Conservation (phyloP, 108 stramenopile species). For the Fragilariopsis cylindrus region DNA sequence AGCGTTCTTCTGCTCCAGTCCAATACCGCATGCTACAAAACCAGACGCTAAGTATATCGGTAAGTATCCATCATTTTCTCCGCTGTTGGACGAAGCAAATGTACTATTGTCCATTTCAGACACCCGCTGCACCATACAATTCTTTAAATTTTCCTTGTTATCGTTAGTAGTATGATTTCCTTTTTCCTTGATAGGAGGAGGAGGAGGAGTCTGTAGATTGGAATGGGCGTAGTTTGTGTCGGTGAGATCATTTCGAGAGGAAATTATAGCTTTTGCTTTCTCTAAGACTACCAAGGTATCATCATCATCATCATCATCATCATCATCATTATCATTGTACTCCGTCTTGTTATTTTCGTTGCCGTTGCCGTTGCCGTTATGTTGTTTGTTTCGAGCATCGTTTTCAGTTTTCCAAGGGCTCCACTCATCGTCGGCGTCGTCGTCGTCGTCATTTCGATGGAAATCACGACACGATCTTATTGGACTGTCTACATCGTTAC, state of each 20-base stretch:
- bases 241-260: neutral
- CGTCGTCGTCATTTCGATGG: neutral
- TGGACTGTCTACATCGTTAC: neutral
- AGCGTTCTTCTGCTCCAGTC: neutral
- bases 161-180: neutral
- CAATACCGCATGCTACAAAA: neutral
- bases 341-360: neutral
- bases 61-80: neutral
- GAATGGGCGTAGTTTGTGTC: neutral
- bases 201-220: neutral
- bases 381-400: neutral
- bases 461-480: too few relatives aligned
- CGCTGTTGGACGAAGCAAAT: conserved; percentile 1
- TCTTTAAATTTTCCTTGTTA: neutral
- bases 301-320: neutral
- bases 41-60: neutral
- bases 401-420: conserved; percentile 1
- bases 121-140: conserved; percentile 13
- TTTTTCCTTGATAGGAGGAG: conserved; percentile 4
- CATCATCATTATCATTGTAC: neutral
- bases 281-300: conserved; percentile 5
- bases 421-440: neutral
- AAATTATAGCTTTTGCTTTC: neutral
- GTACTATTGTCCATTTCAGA: conserved; percentile 18
- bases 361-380: neutral